These are phyloP conservation scores for Gossypium lobatum DNA, from an alignment of 441 rosid genomes.

Conservation along the genomic window DNA sequence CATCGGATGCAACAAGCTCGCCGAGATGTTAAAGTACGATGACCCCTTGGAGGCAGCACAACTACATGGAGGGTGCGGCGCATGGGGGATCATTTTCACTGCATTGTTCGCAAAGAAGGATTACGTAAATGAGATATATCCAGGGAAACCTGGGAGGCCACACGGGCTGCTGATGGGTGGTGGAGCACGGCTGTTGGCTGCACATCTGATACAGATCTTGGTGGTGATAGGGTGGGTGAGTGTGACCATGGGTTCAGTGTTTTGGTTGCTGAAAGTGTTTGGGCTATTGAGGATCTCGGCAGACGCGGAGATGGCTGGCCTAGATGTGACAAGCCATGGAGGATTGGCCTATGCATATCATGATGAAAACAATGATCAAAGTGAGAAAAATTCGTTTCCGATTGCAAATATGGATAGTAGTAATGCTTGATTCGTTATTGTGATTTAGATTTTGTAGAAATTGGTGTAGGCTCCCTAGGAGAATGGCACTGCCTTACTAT, in stretches of 20 bases:
- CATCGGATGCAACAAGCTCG: conserved; percentile 41
- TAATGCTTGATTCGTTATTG: background rate
- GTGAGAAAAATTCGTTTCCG: background rate
- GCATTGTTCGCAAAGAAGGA: conserved; percentile 45
- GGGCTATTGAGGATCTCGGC: conserved; percentile 46
- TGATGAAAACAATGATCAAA: conserved; percentile 18
- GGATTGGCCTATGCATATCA: conserved; percentile 50
- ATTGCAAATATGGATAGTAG: background rate
- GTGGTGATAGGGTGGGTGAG: conserved; percentile 50
- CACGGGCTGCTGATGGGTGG: conserved; percentile 54
- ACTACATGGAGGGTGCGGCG: conserved; percentile 50
- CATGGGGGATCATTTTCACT: conserved; percentile 54
- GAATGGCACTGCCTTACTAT: too few relatives aligned
- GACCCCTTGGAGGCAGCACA: conserved; percentile 50
- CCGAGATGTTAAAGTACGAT: conserved; percentile 33
- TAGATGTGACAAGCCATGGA: conserved; percentile 65
- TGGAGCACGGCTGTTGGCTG: conserved; percentile 44
- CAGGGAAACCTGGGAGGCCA: conserved; percentile 31
- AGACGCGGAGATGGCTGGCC: conserved; percentile 55
- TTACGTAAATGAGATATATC: conserved; percentile 42
- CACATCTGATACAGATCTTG: conserved; percentile 46
- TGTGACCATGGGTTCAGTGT: conserved; percentile 41
- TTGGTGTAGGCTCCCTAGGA: too few relatives aligned
- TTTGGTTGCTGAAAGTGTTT: conserved; percentile 40
- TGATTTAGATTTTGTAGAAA: too few relatives aligned